A percentile compares a stretch with the other conserved stretches of the same genome.
phyloP scores from a whole-genome alignment of 352 stramenopile genomes.

The Pythium monospermum region DNA sequence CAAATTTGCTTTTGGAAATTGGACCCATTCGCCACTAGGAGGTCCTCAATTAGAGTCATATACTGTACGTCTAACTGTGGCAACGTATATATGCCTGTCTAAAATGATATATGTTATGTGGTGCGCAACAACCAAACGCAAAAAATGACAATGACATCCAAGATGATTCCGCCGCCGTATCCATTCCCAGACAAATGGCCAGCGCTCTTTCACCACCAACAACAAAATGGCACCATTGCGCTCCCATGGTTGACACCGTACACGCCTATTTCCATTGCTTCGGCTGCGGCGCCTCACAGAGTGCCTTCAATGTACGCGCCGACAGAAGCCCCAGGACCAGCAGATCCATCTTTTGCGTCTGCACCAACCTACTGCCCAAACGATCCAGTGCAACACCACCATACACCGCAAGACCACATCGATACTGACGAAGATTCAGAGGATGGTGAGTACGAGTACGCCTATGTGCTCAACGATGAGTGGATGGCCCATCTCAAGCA shows the following conservation, averaged over 20 bases:
- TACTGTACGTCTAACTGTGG: slow-evolving; percentile 7
- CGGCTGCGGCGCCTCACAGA: not conserved
- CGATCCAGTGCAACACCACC: not conserved
- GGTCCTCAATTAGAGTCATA: not conserved
- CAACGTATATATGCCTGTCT: not conserved
- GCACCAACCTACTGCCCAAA: not conserved
- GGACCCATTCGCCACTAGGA: slow-evolving; percentile 2
- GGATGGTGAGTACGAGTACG: slow-evolving; percentile 60
- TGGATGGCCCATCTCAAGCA: slow-evolving; percentile 53
- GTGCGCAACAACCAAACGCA: not conserved
- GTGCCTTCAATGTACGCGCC: not conserved
- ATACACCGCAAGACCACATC: not conserved
- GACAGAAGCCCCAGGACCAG: too few species aligned
- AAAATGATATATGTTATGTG: slow-evolving; percentile 6
- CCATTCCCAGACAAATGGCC: slow-evolving; percentile 71
- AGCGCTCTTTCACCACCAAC: slow-evolving; percentile 33
- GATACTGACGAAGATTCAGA: slow-evolving; percentile 10
- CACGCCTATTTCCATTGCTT: not conserved
- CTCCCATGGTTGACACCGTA: slow-evolving; percentile 44
- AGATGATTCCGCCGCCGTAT: slow-evolving; percentile 68
- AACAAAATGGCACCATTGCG: not conserved
- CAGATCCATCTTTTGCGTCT: too few species aligned
- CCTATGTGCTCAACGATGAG: slow-evolving; percentile 66
- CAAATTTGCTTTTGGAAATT: slow-evolving; percentile 3
- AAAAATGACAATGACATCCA: not conserved